These are phyloP conservation scores for Lolium multiflorum DNA, from an alignment of 176 grass and related monocot genomes.

Conservation along the genomic window DNA sequence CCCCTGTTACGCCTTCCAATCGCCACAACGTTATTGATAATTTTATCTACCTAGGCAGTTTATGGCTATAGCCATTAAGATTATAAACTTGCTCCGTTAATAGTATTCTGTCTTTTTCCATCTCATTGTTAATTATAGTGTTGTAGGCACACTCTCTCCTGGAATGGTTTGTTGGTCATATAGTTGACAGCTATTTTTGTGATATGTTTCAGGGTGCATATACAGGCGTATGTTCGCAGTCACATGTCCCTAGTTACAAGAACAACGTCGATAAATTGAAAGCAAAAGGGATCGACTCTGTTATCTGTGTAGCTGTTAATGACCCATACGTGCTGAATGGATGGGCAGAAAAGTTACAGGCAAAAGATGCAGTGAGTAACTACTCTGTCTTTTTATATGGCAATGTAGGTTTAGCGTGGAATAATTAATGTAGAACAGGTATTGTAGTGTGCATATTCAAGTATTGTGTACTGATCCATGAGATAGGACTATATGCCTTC, in stretches of 20 bases:
- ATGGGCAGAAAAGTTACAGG: conserved; percentile 94
- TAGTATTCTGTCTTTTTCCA: neutral
- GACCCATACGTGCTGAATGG: conserved; percentile 91
- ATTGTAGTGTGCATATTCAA: neutral
- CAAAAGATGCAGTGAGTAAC: conserved; percentile 74
- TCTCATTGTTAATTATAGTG: neutral
- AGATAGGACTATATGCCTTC: conserved; percentile 16
- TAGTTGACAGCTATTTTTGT: conserved; percentile 16
- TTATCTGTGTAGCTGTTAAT: conserved; percentile 95
- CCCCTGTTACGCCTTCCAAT: neutral
- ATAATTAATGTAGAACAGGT: neutral
- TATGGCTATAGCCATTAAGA: neutral
- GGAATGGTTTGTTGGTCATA: neutral
- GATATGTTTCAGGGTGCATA: conserved; percentile 78
- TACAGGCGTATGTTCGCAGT: conserved; percentile 85
- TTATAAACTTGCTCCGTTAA: neutral
- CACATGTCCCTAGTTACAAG: conserved; percentile 93
- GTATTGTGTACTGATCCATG: neutral
- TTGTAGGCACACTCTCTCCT: neutral
- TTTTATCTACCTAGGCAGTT: neutral
- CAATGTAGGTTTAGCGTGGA: neutral
- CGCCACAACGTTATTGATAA: neutral
- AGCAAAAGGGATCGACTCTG: conserved; percentile 88
- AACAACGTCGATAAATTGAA: conserved; percentile 95
- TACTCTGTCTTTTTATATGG: conserved; percentile 17